Evolutionary conservation across 2,329 filamentous ascomycete genomes (phyloP), one percentile per base, ranked within the genome.

Genomic region (Hymenoscyphus salicellus): DNA sequence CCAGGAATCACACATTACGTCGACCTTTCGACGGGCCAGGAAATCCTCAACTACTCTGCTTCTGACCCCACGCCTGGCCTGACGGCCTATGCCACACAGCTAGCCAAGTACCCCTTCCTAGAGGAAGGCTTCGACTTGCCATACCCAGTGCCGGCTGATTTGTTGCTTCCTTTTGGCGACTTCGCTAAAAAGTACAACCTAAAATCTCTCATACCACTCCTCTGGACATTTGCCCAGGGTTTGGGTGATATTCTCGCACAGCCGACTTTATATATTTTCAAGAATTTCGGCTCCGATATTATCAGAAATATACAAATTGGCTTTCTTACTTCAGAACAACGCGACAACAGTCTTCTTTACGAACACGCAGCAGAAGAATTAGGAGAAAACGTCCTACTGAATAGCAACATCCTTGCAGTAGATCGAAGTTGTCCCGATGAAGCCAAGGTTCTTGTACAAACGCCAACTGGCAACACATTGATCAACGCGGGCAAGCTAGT

Each of bases 231-330:
- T 63, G 77, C 78, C 26, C 77, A 82, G 59, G 82, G 81, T 2
- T 68, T 81, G 1, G 79, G 79, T 17, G 78, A 83, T 65, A 74
- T 82, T 43, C 72, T 80, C 5, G 74, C 76, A 3, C 67, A 75
- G 11, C 76, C 78, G n/a, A 80, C 80, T 0, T 63, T 84, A 6
- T 82, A 81, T 67, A 75, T 82, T 16, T 75, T 83, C 66, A 79
- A 82, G 65, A 73, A 72, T 2, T 78, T 79, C 58, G 76, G 76
- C 5, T 16, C 55, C 1, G 63, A 62, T 23, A 60, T 70, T 17
- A 58, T 73, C 6, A 46, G 60, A 7, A 55, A 30, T 14, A 32
- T 69, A n/a, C 52, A 60, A 55, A 56, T 46, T 3, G 67, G 68
- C 46, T 33, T 56, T 32, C 43, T 72, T 16, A 61, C 57, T n/a